Percentiles rank a stretch among this genome's conserved stretches.
Conservation (phyloP, 2,329 filamentous ascomycete species). For the Colletotrichum chlorophyti region DNA sequence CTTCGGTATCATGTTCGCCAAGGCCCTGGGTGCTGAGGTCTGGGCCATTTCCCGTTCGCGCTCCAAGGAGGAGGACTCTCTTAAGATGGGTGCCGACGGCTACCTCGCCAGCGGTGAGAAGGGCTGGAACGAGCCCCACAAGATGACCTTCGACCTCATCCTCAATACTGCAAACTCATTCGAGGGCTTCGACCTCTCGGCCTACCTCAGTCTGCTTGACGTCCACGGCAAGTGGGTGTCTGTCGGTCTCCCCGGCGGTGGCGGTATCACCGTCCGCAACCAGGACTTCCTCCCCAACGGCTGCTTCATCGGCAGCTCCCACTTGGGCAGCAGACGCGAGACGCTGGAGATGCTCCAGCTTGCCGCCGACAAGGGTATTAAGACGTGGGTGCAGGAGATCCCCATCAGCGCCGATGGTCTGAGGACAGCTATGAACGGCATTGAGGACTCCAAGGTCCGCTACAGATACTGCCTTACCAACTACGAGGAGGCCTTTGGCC, state of each 20-base stretch:
- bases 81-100: constrained; percentile 65
- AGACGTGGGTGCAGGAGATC: constrained; percentile 76
- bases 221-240: constrained; percentile 82
- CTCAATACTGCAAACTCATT: constrained; percentile 76
- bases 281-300: constrained; percentile 81
- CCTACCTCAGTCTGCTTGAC: constrained; percentile 81
- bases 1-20: constrained; percentile 73
- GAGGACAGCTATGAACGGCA: constrained; percentile 70
- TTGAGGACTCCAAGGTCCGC: constrained; percentile 73
- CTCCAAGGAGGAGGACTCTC: constrained; percentile 65
- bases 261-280: constrained; percentile 73
- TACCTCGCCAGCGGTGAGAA: constrained; percentile 65
- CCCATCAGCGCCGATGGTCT: constrained; percentile 76
- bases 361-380: constrained; percentile 72
- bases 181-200: constrained; percentile 69
- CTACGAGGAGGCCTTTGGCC: constrained; percentile 72
- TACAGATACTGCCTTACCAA: constrained; percentile 79
- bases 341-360: constrained; percentile 76
- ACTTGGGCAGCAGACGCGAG: constrained; percentile 74
- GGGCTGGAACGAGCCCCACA: constrained; percentile 63
- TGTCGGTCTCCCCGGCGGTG: constrained; percentile 80
- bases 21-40: constrained; percentile 68
- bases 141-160: constrained; percentile 76
- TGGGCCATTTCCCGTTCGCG: constrained; percentile 68
- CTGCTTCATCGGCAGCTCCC: constrained; percentile 73